A percentile compares a stretch with the other conserved stretches of the same genome.
Conservation (phyloP, 192 early-diverging fungal species). For the Coemansia sp. region DNA sequence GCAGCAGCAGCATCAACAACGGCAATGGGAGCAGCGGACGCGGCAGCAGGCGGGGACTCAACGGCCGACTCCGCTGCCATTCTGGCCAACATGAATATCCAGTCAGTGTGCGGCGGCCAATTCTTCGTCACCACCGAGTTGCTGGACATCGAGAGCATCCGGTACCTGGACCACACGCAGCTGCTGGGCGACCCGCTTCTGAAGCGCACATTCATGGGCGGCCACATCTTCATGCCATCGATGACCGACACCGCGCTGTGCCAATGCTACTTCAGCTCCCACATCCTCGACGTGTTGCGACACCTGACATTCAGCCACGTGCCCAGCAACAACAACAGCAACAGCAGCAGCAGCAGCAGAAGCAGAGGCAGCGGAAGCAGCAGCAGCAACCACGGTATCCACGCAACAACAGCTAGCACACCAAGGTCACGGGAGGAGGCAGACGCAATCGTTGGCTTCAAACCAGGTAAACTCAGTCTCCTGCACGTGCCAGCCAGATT, state of each 20-base stretch:
- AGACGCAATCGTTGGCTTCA: constrained; percentile 8
- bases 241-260: constrained; percentile 50
- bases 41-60: not conserved
- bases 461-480: constrained; percentile 23
- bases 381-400: not conserved
- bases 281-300: constrained; percentile 45
- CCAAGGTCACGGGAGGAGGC: constrained; percentile 12
- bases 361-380: not conserved
- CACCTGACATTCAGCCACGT: constrained; percentile 50
- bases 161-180: constrained; percentile 51
- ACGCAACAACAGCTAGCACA: constrained; percentile 4
- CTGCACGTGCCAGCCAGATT: constrained; percentile 35
- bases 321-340: not conserved
- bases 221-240: constrained; percentile 49
- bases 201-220: constrained; percentile 53
- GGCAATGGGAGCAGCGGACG: not conserved
- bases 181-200: constrained; percentile 47
- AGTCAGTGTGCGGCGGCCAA: constrained; percentile 29
- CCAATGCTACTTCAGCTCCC: constrained; percentile 56
- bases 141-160: constrained; percentile 38
- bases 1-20: not conserved
- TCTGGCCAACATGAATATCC: constrained; percentile 53
- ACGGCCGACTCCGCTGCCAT: constrained; percentile 45
- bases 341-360: not conserved
- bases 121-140: constrained; percentile 52